phyloP scores from a whole-genome alignment of 306 rosid genomes.

The Pyrus bretschneideri region DNA sequence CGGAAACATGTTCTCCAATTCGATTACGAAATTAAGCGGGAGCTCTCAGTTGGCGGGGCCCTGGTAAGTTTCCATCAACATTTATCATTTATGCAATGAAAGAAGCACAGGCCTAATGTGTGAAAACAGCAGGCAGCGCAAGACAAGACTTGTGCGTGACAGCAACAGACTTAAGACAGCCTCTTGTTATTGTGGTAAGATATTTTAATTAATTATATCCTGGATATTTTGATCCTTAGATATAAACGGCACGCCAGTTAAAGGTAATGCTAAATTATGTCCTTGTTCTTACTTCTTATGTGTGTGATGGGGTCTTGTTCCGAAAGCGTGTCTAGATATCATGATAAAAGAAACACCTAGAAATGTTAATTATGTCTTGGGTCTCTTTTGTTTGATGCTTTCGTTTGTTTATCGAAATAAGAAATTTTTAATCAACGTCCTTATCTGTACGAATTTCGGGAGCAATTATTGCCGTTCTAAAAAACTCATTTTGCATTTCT shows the following conservation, averaged over 20 bases:
- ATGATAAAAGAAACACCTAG: background rate
- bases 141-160: conserved; percentile 14
- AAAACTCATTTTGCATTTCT: too few species aligned
- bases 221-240: background rate
- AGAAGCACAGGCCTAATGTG: background rate
- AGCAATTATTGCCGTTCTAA: too few species aligned
- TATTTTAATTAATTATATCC: background rate
- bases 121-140: background rate
- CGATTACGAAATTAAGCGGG: conserved; percentile 25
- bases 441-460: too few species aligned
- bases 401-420: background rate
- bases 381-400: background rate
- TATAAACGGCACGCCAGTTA: background rate
- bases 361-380: background rate
- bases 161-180: conserved; percentile 16
- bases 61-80: conserved; percentile 13
- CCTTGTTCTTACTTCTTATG: background rate
- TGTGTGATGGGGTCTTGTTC: background rate
- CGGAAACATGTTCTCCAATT: conserved; percentile 28
- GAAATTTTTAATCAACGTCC: background rate
- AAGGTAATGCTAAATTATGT: background rate
- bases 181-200: conserved; percentile 19
- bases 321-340: background rate
- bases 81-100: conserved; percentile 15
- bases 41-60: conserved; percentile 8